Evolutionary conservation across 2,329 filamentous ascomycete species (phyloP).

Genomic region (Sarocladium strictum): DNA sequence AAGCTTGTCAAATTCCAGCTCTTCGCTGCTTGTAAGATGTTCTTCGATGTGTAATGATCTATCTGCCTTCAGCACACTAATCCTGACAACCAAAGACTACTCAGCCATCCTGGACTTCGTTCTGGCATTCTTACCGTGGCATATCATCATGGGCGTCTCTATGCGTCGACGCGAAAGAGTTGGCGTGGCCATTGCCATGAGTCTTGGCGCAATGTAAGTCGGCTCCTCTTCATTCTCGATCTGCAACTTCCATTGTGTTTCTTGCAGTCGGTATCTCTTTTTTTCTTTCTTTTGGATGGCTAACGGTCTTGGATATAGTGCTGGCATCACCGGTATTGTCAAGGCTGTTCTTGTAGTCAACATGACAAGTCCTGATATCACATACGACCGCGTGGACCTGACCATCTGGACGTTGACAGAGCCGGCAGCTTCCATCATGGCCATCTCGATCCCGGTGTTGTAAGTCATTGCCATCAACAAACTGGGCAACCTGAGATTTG

Average conservation of each 20-base stretch:
- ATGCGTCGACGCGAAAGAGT: constrained; percentile 26
- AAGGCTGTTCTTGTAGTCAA: constrained; percentile 24
- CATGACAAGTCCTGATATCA: constrained; percentile 27
- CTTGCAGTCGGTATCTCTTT: too few relatives aligned
- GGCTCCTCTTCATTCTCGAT: neutral
- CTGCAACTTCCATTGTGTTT: too few relatives aligned
- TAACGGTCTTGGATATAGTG: too few relatives aligned
- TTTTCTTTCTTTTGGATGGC: too few relatives aligned
- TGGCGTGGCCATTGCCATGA: constrained; percentile 29
- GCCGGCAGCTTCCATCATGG: constrained; percentile 30
- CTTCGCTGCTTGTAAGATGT: constrained; percentile 26
- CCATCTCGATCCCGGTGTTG: constrained; percentile 27
- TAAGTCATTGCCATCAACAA: constrained; percentile 18
- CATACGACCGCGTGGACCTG: constrained; percentile 27
- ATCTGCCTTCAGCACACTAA: too few relatives aligned
- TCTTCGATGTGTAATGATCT: too few relatives aligned
- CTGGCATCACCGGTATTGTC: constrained; percentile 26
- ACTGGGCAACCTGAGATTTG: too few relatives aligned
- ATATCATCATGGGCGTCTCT: constrained; percentile 25
- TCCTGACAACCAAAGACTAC: constrained; percentile 20
- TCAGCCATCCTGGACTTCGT: constrained; percentile 28
- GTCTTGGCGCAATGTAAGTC: constrained; percentile 26
- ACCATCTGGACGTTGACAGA: constrained; percentile 30
- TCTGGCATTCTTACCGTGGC: constrained; percentile 27
- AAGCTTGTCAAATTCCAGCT: constrained; percentile 22